These are phyloP conservation scores for Chlamydomonas schloesseri DNA, from an alignment of 139 green algal genomes.

Conservation along the genomic window DNA sequence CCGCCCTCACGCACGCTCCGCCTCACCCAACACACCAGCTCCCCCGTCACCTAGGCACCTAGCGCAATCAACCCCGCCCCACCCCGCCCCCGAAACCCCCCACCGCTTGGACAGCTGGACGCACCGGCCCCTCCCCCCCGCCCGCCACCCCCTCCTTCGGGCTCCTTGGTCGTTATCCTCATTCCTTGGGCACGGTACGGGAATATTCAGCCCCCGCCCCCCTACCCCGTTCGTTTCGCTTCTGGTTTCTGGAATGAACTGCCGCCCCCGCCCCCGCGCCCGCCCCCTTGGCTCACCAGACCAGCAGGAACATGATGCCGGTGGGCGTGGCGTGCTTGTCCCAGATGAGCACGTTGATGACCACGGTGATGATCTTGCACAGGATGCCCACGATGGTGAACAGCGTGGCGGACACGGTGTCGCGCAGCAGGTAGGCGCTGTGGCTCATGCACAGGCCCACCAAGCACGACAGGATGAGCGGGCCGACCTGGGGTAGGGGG, in stretches of 20 bases:
- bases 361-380: constrained; percentile 77
- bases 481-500: constrained; percentile 4
- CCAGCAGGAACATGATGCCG: constrained; percentile 51
- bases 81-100: no score
- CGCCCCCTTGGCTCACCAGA: constrained; percentile 40
- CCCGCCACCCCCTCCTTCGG: not conserved
- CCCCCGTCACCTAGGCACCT: no score
- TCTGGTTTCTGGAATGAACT: no score
- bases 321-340: constrained; percentile 52
- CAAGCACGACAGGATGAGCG: constrained; percentile 77
- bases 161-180: no score
- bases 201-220: no score
- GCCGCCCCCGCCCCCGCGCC: no score
- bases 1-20: no score
- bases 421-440: constrained; percentile 76
- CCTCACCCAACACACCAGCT: no score
- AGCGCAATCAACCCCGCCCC: no score
- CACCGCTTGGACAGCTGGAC: no score
- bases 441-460: constrained; percentile 74
- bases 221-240: no score
- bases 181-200: no score
- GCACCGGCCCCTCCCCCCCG: not conserved
- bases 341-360: constrained; percentile 60
- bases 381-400: constrained; percentile 90
- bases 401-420: constrained; percentile 77